Conservation (phyloP, 441 rosid species). For the Populus tomentosa region DNA sequence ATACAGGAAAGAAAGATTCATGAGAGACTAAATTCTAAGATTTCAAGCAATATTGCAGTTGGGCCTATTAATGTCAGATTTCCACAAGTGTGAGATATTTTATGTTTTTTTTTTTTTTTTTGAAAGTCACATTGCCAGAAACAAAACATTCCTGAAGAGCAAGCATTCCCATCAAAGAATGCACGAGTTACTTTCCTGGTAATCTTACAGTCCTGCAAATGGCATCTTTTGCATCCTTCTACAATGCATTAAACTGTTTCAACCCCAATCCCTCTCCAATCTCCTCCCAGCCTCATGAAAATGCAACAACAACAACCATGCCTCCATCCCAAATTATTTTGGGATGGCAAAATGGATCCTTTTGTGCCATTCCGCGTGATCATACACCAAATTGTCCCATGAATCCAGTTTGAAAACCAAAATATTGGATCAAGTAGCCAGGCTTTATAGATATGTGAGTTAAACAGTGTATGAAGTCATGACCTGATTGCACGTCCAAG, state of each 20-base stretch:
- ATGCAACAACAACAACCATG: not conserved
- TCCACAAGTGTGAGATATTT: not conserved
- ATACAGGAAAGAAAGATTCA: not conserved
- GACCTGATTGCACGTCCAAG: not conserved
- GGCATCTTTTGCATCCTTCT: not conserved
- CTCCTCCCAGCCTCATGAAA: not conserved
- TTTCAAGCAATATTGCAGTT: not conserved
- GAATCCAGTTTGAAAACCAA: not conserved
- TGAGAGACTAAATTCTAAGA: not conserved
- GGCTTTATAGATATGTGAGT: not conserved
- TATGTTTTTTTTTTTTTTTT: not conserved
- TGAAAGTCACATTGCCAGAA: not conserved
- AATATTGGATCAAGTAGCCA: not conserved
- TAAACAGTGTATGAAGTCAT: not conserved
- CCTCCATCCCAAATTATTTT: not conserved
- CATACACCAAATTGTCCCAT: not conserved
- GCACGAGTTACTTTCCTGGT: not conserved
- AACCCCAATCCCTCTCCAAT: not conserved
- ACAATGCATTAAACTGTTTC: not conserved
- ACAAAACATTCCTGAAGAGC: not conserved
- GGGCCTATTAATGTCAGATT: not conserved
- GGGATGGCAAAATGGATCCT: not conserved
- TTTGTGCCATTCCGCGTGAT: not conserved
- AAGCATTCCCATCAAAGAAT: not conserved
- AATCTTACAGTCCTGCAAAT: not conserved